Conservation (phyloP, 2,329 filamentous ascomycete species). For the Curvularia sp. region DNA sequence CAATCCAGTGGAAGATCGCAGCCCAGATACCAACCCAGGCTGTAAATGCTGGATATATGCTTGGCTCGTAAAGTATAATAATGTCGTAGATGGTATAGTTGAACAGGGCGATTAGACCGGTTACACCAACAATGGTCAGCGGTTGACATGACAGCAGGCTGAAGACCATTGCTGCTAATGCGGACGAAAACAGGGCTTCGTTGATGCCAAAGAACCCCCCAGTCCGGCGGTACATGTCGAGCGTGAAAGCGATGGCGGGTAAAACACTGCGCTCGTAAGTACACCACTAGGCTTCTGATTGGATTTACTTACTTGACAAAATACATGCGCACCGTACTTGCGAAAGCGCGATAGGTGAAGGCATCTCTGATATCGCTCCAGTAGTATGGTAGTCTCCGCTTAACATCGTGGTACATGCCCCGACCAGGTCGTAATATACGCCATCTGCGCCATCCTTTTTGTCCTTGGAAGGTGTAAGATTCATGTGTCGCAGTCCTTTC, state of each 20-base stretch:
- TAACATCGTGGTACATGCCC: slow-evolving; percentile 63
- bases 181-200: slow-evolving; percentile 62
- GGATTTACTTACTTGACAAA: slow-evolving; percentile 59
- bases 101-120: slow-evolving; percentile 59
- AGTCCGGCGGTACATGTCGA: slow-evolving; percentile 65
- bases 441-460: slow-evolving; percentile 52
- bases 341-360: slow-evolving; percentile 62
- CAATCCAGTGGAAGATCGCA: slow-evolving; percentile 64
- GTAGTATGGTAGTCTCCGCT: slow-evolving; percentile 62
- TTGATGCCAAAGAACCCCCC: slow-evolving; percentile 64
- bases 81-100: slow-evolving; percentile 68
- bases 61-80: slow-evolving; percentile 56
- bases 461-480: slow-evolving; percentile 47
- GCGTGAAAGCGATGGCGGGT: slow-evolving; percentile 64
- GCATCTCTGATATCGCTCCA: slow-evolving; percentile 63
- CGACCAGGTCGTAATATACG: slow-evolving; percentile 55
- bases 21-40: slow-evolving; percentile 65
- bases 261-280: slow-evolving; percentile 52
- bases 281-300: no score
- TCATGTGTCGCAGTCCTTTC: slow-evolving; percentile 32
- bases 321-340: slow-evolving; percentile 64
- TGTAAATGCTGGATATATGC: slow-evolving; percentile 62
- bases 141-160: slow-evolving; percentile 61
- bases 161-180: slow-evolving; percentile 63
- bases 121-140: slow-evolving; percentile 64